These are phyloP conservation scores for Solanum ossicruentum DNA, from an alignment of 257 asterid genomes.

Conservation along the genomic window DNA sequence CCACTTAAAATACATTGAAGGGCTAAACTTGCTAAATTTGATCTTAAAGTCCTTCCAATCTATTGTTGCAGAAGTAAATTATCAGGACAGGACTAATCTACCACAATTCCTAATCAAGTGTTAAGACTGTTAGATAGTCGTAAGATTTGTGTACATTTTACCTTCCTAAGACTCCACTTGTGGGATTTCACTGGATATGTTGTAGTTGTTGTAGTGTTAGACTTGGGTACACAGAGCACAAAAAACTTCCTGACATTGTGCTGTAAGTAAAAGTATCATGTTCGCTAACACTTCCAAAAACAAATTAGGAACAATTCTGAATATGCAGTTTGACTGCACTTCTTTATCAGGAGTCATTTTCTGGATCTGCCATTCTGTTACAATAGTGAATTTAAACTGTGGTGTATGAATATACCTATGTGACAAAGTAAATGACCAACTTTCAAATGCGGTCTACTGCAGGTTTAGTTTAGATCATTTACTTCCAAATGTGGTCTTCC, in stretches of 20 bases:
- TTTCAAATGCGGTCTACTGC: background rate
- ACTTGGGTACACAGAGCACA: background rate
- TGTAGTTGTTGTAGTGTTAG: too few species aligned
- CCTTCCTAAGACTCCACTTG: too few species aligned
- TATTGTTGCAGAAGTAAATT: background rate
- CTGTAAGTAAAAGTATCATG: background rate
- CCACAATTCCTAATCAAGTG: background rate
- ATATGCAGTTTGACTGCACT: background rate
- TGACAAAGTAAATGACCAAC: background rate
- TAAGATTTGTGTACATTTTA: too few species aligned
- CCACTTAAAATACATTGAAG: background rate
- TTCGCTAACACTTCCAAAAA: background rate
- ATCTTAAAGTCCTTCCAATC: background rate
- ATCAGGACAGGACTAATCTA: background rate
- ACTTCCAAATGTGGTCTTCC: background rate
- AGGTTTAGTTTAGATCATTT: background rate
- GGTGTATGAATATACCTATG: background rate
- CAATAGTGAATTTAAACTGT: background rate
- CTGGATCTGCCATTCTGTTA: background rate
- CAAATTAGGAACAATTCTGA: background rate
- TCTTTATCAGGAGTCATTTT: background rate
- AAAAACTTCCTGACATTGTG: background rate
- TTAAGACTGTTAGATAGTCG: background rate
- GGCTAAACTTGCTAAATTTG: background rate
- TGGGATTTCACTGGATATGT: too few species aligned